These are phyloP conservation scores for Fusarium coffeatum DNA, from an alignment of 2,329 filamentous ascomycete species.

Conservation along the genomic window DNA sequence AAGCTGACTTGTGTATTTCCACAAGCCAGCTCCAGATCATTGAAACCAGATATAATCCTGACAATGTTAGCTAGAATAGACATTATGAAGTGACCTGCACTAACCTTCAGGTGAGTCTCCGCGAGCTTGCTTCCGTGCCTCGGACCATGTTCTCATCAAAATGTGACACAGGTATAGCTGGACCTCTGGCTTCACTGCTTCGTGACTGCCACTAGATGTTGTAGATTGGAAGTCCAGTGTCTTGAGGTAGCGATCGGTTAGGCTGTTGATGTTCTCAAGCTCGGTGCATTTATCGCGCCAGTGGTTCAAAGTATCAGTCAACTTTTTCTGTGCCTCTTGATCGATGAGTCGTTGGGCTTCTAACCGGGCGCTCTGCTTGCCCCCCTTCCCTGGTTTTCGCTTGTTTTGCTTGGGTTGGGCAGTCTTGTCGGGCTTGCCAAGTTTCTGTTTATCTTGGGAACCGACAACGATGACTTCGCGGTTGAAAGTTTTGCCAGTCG, in stretches of 20 bases:
- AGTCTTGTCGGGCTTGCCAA: neutral
- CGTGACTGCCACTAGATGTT: neutral
- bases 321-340: constrained; percentile 49
- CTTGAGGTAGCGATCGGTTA: constrained; percentile 60
- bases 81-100: neutral
- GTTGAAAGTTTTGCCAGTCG: constrained; percentile 70
- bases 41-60: constrained; percentile 41
- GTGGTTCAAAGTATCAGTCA: constrained; percentile 50
- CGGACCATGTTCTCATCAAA: constrained; percentile 5
- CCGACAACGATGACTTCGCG: constrained; percentile 71
- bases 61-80: neutral
- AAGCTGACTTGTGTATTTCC: constrained; percentile 22
- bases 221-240: constrained; percentile 59
- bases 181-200: neutral
- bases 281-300: constrained; percentile 60
- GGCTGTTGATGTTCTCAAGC: constrained; percentile 58
- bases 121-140: neutral
- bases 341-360: constrained; percentile 51
- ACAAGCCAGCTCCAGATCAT: constrained; percentile 42
- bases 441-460: neutral
- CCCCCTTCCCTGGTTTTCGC: constrained; percentile 44
- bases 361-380: constrained; percentile 54
- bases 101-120: constrained; percentile 1
- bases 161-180: constrained; percentile 11
- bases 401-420: constrained; percentile 15